These are phyloP conservation scores for Epicoccum nigrum DNA, from an alignment of 2,329 filamentous ascomycete genomes.

Conservation along the genomic window DNA sequence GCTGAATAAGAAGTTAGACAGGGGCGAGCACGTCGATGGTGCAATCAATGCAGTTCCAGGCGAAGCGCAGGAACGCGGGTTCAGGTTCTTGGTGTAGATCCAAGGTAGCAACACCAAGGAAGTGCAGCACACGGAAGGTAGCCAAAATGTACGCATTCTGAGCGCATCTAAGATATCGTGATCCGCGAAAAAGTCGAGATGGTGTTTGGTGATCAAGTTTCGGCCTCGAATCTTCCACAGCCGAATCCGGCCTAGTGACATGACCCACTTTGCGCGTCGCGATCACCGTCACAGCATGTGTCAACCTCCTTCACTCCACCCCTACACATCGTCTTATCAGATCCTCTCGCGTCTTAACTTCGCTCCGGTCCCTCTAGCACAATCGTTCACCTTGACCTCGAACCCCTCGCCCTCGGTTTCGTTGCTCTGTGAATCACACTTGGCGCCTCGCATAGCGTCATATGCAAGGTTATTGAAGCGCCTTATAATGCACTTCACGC, in stretches of 20 bases:
- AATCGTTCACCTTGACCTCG: slow-evolving; percentile 17
- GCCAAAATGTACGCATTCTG: neutral
- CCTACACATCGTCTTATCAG: slow-evolving; percentile 23
- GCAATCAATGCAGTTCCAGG: slow-evolving; percentile 62
- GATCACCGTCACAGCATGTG: slow-evolving; percentile 19
- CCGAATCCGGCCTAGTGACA: slow-evolving; percentile 9
- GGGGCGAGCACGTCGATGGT: slow-evolving; percentile 61
- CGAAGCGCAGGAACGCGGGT: slow-evolving; percentile 64
- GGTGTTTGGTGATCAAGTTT: slow-evolving; percentile 10
- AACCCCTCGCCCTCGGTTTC: slow-evolving; percentile 3
- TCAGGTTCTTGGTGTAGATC: slow-evolving; percentile 66
- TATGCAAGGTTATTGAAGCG: slow-evolving; percentile 23
- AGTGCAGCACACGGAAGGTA: too few species aligned
- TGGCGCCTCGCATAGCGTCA: slow-evolving; percentile 25
- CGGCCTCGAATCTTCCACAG: slow-evolving; percentile 30
- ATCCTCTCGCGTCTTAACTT: slow-evolving; percentile 2
- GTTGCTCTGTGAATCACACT: slow-evolving; percentile 9
- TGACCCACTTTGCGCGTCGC: slow-evolving; percentile 20
- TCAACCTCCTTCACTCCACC: slow-evolving; percentile 19
- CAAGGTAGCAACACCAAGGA: too few species aligned
- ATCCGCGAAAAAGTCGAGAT: neutral
- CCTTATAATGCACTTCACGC: slow-evolving; percentile 32
- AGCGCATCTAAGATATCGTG: neutral
- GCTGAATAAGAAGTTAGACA: slow-evolving; percentile 72
- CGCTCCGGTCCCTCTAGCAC: slow-evolving; percentile 9